A percentile compares a stretch with the other conserved stretches of the same genome.
Evolutionary conservation across 2,329 filamentous ascomycete genomes (phyloP).

Genomic region (Paecilomyces sp.): DNA sequence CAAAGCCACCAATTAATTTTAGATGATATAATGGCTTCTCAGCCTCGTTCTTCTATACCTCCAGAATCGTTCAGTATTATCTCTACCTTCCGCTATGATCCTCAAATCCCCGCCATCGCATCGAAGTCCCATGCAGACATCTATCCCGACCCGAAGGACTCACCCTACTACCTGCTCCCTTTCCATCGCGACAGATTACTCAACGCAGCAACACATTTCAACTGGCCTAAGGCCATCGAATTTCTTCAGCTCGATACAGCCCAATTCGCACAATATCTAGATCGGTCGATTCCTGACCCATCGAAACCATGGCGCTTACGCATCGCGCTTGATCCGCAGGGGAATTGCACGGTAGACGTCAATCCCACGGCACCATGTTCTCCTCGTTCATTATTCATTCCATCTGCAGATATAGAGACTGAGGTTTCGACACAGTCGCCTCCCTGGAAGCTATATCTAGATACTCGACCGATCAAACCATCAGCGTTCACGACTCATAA

Average conservation of each 20-base stretch:
- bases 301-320: conserved; percentile 31
- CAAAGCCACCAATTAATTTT: not conserved
- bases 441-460: conserved; percentile 47
- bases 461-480: conserved; percentile 43
- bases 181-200: conserved; percentile 73
- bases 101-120: conserved; percentile 39
- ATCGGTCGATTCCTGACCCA: conserved; percentile 24
- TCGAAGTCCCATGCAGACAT: conserved; percentile 18
- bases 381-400: conserved; percentile 18
- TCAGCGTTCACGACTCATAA: conserved; percentile 76
- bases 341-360: conserved; percentile 24
- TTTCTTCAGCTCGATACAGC: conserved; percentile 24
- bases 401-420: conserved; percentile 6
- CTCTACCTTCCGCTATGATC: conserved; percentile 67
- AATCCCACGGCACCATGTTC: conserved; percentile 19
- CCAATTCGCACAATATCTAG: conserved; percentile 18
- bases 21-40: not conserved
- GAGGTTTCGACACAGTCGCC: conserved; percentile 4
- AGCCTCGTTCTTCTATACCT: not conserved
- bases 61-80: conserved; percentile 51
- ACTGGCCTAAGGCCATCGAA: conserved; percentile 32
- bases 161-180: conserved; percentile 70
- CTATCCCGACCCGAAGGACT: conserved; percentile 37
- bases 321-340: conserved; percentile 23
- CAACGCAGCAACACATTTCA: conserved; percentile 46